These are phyloP conservation scores for Wilcoxina mikolae DNA, from an alignment of 495 filamentous ascomycete species.

Conservation along the genomic window DNA sequence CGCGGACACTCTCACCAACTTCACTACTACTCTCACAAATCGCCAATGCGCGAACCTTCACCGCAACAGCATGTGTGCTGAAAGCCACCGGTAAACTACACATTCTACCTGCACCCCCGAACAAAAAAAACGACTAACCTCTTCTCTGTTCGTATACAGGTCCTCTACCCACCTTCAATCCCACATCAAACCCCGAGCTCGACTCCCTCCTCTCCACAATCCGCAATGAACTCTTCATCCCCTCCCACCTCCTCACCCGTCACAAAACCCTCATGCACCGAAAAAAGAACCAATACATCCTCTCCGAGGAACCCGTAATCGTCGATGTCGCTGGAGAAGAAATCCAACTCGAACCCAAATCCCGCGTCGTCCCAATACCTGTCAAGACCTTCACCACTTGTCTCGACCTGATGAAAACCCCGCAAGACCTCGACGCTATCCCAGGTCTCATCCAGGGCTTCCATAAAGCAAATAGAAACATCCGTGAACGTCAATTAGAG, in stretches of 20 bases:
- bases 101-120: not conserved
- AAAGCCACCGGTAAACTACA: not conserved
- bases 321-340: constrained; percentile 45
- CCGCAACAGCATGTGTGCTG: not conserved
- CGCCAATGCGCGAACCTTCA: not conserved
- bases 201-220: constrained; percentile 35
- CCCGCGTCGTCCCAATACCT: not conserved
- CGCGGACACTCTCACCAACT: not conserved
- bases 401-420: constrained; percentile 38
- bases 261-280: constrained; percentile 44
- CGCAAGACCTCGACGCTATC: constrained; percentile 48
- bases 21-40: not conserved
- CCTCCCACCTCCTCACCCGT: constrained; percentile 39
- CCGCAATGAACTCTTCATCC: constrained; percentile 50
- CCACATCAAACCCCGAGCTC: constrained; percentile 40
- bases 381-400: constrained; percentile 28
- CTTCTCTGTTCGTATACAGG: too few relatives aligned
- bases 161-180: constrained; percentile 36
- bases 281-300: constrained; percentile 35
- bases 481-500: not conserved
- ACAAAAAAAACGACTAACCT: not conserved
- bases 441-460: constrained; percentile 44
- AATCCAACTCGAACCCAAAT: constrained; percentile 13
- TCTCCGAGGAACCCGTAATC: constrained; percentile 44
- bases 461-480: not conserved